phyloP scores from a whole-genome alignment of 1,284 basidiomycete species.

The Rhodotorula sp. region DNA sequence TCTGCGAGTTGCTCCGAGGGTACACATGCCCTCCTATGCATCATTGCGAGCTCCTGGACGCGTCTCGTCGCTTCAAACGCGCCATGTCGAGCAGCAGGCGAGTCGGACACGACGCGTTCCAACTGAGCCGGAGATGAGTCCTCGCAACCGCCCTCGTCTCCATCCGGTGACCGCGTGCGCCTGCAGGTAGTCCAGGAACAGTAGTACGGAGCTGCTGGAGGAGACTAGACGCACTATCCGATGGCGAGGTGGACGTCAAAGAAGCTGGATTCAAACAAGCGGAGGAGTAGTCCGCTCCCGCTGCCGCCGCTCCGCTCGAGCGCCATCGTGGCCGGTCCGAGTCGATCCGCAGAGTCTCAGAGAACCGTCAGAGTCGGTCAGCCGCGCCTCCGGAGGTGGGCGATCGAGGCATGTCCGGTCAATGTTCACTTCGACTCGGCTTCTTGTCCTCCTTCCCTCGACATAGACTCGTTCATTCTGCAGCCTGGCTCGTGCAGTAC shows the following conservation, averaged over 20 bases:
- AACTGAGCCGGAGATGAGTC: not conserved
- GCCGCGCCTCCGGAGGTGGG: no score
- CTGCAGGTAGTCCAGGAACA: no score
- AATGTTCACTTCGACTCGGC: no score
- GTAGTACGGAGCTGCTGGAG: no score
- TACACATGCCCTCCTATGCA: not conserved
- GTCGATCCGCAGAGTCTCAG: not conserved
- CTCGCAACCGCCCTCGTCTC: not conserved
- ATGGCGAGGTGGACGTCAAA: slow-evolving; percentile 48
- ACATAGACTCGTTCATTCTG: no score
- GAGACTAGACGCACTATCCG: slow-evolving; percentile 40
- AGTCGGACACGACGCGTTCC: slow-evolving; percentile 5
- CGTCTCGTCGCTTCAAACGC: not conserved
- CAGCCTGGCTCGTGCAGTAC: no score
- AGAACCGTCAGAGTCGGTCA: no score
- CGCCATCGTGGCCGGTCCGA: slow-evolving; percentile 6
- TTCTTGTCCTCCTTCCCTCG: no score
- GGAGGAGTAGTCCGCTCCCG: slow-evolving; percentile 31
- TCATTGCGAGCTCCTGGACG: not conserved
- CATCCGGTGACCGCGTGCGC: not conserved
- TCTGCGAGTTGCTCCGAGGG: not conserved
- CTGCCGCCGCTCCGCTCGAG: slow-evolving; percentile 21
- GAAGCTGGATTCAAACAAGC: slow-evolving; percentile 45
- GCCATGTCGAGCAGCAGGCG: not conserved
- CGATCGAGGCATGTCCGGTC: no score